Percentiles rank a stretch among this genome's conserved stretches.
phyloP scores from a whole-genome alignment of 768 basidiomycete species.

The Ephemerocybe angulata region DNA sequence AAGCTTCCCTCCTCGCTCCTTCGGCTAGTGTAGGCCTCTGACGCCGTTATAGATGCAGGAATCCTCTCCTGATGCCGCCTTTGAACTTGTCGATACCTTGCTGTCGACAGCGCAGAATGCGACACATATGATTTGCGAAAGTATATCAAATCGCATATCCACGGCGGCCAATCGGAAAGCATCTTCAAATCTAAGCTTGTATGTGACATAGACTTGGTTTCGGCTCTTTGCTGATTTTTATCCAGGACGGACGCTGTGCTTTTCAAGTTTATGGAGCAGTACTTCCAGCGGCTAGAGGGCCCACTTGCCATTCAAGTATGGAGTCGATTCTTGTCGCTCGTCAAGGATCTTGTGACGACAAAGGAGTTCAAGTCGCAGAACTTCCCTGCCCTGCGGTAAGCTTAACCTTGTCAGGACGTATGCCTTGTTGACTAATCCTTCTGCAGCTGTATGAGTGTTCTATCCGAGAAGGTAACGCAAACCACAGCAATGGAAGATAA shows the following conservation, averaged over 20 bases:
- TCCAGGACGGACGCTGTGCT: constrained; percentile 63
- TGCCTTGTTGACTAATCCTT: constrained; percentile 6
- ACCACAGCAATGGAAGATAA: constrained; percentile 91
- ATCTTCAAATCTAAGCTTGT: constrained; percentile 69
- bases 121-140: constrained; percentile 87
- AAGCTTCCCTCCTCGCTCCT: constrained; percentile 20
- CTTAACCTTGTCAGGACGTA: background rate
- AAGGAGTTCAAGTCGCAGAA: constrained; percentile 69
- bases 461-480: constrained; percentile 82
- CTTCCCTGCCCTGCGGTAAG: constrained; percentile 71
- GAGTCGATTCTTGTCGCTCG: constrained; percentile 70
- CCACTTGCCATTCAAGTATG: constrained; percentile 93
- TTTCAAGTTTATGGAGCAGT: constrained; percentile 88
- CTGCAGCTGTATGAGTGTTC: constrained; percentile 65
- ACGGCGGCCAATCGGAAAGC: constrained; percentile 59
- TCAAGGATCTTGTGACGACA: constrained; percentile 69
- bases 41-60: constrained; percentile 27
- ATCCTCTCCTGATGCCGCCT: constrained; percentile 50
- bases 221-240: constrained; percentile 3
- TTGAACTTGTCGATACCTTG: constrained; percentile 80
- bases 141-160: constrained; percentile 59
- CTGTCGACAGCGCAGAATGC: constrained; percentile 81
- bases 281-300: constrained; percentile 78
- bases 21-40: background rate
- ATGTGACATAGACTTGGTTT: constrained; percentile 21